Base-by-base conservation (phyloP, 1,139 yeast species). In the Saccharomyces hybrid region DNA sequence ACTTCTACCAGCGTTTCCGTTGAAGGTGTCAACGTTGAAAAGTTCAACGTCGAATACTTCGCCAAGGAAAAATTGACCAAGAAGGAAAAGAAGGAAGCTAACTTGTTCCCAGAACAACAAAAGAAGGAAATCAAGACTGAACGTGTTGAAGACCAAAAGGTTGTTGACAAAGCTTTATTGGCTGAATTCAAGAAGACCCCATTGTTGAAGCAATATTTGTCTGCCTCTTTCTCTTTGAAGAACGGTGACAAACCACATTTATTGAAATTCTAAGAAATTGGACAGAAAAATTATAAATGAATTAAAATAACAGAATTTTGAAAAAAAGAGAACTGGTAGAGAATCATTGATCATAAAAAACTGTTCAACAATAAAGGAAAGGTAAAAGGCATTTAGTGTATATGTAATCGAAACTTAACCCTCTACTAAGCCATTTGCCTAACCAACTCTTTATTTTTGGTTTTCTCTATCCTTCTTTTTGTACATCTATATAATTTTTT, bases 221-320 rank as follows among this genome's bases (percentile, higher is more conserved):
- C 96, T 70, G 78, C 97, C 72, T 81, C 96, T 69, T 93, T 93
- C 93, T 86, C 96, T 71, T 86, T 93, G 80, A 91, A 89, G 89
- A 85, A 82, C 80, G 99, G 99, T 79, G 99, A 93, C 84, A 89
- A 82, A 79, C 99, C 99, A 74, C 99, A 93, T 80, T 87, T 88
- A 77, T 89, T 93, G 85, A 89, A 88, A 83, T 93, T 93, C 79
- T 93, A n/a, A 29, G 13, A 89, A 38, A 5, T 38, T 38, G 44
- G 13, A 38, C n/a, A 8, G 44, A 38, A 38, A 16, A 38, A 38
- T 38, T 38, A 38, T 38, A 38, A 38, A 16, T 38, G 44, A 38
- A 7, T 20, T 38, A 38, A 38, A 38, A 38, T 16, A 29, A 9
- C 16, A 8, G 44, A 38, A 16, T 16, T 38, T 38, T 13, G 9